A percentile compares a stretch with the other conserved stretches of the same genome.
phyloP scores from a whole-genome alignment of 2,329 filamentous ascomycete genomes.

The Cyphellophora attinorum region DNA sequence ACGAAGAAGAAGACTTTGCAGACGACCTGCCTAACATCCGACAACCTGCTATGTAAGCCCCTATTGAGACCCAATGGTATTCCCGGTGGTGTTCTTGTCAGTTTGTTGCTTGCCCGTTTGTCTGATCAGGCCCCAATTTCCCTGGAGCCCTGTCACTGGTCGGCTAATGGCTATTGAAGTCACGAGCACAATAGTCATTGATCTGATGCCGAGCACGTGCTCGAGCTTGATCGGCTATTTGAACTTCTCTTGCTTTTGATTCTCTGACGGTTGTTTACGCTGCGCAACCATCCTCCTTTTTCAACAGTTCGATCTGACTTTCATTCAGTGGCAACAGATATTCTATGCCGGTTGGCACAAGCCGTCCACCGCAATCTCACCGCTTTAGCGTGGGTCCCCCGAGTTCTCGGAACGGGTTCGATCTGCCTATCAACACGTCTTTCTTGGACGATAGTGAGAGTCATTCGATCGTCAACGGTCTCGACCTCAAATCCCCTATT shows the following conservation, averaged over 20 bases:
- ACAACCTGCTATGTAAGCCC: constrained; percentile 68
- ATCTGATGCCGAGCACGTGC: too few species aligned
- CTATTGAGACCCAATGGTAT: too few species aligned
- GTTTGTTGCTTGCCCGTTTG: too few species aligned
- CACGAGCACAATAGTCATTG: too few species aligned
- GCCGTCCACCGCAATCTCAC: constrained; percentile 9
- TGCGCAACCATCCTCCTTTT: too few species aligned
- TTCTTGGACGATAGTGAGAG: constrained; percentile 79
- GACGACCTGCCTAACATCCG: constrained; percentile 52
- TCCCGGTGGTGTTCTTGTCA: too few species aligned
- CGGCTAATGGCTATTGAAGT: too few species aligned
- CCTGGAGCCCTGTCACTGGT: too few species aligned
- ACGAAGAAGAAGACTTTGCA: constrained; percentile 75
- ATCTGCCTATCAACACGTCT: constrained; percentile 69
- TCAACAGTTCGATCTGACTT: constrained; percentile 8
- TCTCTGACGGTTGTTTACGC: too few species aligned
- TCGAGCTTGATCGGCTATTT: not conserved
- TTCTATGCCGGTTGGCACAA: constrained; percentile 75
- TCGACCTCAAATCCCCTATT: constrained; percentile 44
- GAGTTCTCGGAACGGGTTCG: constrained; percentile 5
- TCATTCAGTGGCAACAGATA: constrained; percentile 68
- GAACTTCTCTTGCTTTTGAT: constrained; percentile 1
- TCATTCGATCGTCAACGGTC: constrained; percentile 10
- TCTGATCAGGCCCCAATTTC: too few species aligned
- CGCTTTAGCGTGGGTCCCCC: constrained; percentile 9